Conservation (phyloP, 2,329 filamentous ascomycete genomes). For the Acephala macrosclerotiorum region DNA sequence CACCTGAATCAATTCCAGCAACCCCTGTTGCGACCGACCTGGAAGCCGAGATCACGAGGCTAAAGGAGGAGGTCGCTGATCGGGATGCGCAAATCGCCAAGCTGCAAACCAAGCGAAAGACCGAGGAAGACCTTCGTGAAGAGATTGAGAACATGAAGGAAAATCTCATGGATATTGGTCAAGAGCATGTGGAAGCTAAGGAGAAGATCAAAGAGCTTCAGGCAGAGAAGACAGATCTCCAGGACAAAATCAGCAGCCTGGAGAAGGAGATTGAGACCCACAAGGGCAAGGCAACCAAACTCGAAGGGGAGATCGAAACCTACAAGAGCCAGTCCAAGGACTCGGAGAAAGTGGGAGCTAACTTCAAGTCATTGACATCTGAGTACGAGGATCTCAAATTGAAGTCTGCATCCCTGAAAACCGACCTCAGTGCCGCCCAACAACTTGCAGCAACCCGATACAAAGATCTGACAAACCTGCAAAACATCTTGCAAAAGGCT, state of each 20-base stretch:
- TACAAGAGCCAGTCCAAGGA: conserved; percentile 40
- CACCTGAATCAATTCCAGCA: conserved; percentile 20
- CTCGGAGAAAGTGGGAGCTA: conserved; percentile 39
- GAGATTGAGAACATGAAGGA: conserved; percentile 87
- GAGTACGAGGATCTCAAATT: conserved; percentile 74
- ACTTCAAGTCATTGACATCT: conserved; percentile 50
- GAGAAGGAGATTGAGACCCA: conserved; percentile 70
- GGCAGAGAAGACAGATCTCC: conserved; percentile 70
- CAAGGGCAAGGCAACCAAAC: conserved; percentile 33
- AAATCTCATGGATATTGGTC: conserved; percentile 78
- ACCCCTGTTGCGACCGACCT: conserved; percentile 30
- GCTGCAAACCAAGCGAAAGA: conserved; percentile 73
- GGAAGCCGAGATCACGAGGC: conserved; percentile 39
- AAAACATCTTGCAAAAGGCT: conserved; percentile 80
- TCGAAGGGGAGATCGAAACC: conserved; percentile 50
- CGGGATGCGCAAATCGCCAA: conserved; percentile 73
- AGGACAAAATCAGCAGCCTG: conserved; percentile 69
- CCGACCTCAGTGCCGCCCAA: conserved; percentile 85
- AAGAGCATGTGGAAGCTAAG: conserved; percentile 85
- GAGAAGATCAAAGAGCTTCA: conserved; percentile 76
- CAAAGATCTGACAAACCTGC: conserved; percentile 84
- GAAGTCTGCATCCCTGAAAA: conserved; percentile 75
- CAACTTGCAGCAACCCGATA: conserved; percentile 87
- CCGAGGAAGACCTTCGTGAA: conserved; percentile 80
- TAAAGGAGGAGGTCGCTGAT: conserved; percentile 40